phyloP scores from a whole-genome alignment of 2,329 filamentous ascomycete species.

The Trichoderma endophyticum region DNA sequence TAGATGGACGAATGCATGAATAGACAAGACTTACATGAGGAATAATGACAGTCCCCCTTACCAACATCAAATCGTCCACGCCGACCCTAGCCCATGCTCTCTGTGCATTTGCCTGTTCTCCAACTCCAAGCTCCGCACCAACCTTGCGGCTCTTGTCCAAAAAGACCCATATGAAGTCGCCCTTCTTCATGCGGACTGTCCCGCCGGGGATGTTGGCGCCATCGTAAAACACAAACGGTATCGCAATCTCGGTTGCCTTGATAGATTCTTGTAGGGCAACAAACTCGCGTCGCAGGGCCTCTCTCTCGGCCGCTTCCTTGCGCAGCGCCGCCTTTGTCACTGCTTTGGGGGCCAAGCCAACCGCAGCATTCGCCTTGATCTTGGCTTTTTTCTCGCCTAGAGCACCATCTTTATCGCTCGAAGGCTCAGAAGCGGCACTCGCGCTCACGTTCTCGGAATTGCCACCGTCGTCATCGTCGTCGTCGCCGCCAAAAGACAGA shows the following conservation, averaged over 20 bases:
- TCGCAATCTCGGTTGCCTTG: constrained; percentile 81
- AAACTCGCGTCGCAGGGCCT: constrained; percentile 79
- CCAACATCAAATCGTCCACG: constrained; percentile 92
- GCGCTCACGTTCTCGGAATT: constrained; percentile 38
- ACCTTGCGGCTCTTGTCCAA: constrained; percentile 88
- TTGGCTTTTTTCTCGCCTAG: constrained; percentile 38
- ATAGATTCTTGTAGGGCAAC: constrained; percentile 78
- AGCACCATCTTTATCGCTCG: constrained; percentile 18
- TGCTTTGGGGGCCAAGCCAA: constrained; percentile 65
- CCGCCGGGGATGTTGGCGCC: constrained; percentile 87
- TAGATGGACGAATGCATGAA: constrained; percentile 10
- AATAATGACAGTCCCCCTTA: constrained; percentile 85
- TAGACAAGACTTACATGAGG: constrained; percentile 69
- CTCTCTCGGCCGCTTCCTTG: constrained; percentile 74
- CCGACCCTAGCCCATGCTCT: constrained; percentile 90
- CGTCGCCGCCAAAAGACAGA: constrained; percentile 62
- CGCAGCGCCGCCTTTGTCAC: constrained; percentile 70
- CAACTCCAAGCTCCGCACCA: constrained; percentile 76
- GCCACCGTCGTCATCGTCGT: constrained; percentile 63
- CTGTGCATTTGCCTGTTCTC: constrained; percentile 61
- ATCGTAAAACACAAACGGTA: constrained; percentile 97
- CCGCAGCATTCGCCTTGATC: constrained; percentile 60
- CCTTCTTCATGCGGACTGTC: constrained; percentile 82
- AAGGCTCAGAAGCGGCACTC: constrained; percentile 19
- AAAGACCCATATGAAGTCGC: constrained; percentile 89